A percentile compares a stretch with the other conserved stretches of the same genome.
Evolutionary conservation across 163 green algal species (phyloP).

Genomic region (Scenedesmus sp.): DNA sequence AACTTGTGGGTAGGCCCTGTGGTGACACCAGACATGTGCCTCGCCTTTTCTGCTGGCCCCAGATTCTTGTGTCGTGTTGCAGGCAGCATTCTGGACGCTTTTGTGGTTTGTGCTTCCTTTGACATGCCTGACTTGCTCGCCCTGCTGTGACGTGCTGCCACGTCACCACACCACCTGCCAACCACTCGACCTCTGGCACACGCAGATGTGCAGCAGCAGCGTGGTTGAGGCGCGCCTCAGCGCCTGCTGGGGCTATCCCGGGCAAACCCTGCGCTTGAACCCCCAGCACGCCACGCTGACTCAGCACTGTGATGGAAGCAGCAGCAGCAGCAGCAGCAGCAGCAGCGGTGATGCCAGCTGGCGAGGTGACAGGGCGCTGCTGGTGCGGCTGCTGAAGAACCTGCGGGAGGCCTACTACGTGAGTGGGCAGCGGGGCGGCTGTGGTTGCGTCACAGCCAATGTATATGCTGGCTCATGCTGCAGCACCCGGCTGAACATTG

Average conservation of each 20-base stretch:
- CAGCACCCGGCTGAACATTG: not conserved
- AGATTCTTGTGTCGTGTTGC: no score
- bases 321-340: constrained; percentile 40
- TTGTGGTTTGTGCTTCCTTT: not conserved
- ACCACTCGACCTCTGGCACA: not conserved
- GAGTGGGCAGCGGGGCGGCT: not conserved
- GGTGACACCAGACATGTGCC: no score
- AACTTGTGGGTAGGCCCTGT: no score
- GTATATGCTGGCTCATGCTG: not conserved
- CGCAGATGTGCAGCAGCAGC: not conserved
- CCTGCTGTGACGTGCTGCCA: no score
- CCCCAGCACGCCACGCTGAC: not conserved
- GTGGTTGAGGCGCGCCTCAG: constrained; percentile 18
- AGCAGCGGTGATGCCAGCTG: not conserved
- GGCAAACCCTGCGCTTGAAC: not conserved
- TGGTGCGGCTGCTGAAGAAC: constrained; percentile 13
- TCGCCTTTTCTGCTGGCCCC: no score
- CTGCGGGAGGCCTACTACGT: constrained; percentile 23
- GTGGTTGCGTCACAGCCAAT: not conserved
- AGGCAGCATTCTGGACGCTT: no score
- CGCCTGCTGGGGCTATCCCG: constrained; percentile 1
- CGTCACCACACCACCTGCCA: not conserved
- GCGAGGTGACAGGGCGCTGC: constrained; percentile 1
- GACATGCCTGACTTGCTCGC: no score
- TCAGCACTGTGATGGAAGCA: not conserved